Percentiles rank a stretch among this genome's conserved stretches.
These are phyloP conservation scores for Penicillium chermesinum DNA, from an alignment of 495 filamentous ascomycete genomes.

Conservation along the genomic window DNA sequence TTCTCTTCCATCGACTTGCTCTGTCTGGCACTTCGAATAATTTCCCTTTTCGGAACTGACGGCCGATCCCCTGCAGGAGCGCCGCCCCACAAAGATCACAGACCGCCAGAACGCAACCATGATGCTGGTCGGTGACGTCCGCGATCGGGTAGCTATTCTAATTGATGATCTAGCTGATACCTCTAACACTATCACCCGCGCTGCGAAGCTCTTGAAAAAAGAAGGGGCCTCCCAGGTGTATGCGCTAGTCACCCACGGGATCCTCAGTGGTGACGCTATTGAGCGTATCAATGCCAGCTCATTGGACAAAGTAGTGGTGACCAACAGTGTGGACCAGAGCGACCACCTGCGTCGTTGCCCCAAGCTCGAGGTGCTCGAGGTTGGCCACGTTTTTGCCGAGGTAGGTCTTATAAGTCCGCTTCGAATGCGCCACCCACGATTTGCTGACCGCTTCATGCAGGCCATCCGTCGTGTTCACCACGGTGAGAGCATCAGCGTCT, in stretches of 20 bases:
- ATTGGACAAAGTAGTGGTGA: constrained; percentile 86
- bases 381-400: constrained; percentile 91
- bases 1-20: constrained; percentile 11
- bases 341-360: constrained; percentile 68
- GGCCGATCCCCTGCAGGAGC: constrained; percentile 59
- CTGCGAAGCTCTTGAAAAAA: constrained; percentile 93
- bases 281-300: constrained; percentile 87
- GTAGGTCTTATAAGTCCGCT: constrained; percentile 33
- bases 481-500: constrained; percentile 94
- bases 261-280: constrained; percentile 90
- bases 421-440: constrained; percentile 2
- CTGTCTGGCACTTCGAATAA: not conserved
- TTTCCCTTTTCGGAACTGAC: constrained; percentile 2
- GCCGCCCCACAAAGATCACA: constrained; percentile 86
- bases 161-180: constrained; percentile 95
- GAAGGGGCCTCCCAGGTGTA: constrained; percentile 85
- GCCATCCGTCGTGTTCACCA: constrained; percentile 96
- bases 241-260: constrained; percentile 89
- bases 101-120: constrained; percentile 96
- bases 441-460: constrained; percentile 35
- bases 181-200: constrained; percentile 91
- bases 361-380: constrained; percentile 89
- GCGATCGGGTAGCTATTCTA: constrained; percentile 74
- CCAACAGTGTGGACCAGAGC: constrained; percentile 89
- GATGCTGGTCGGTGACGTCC: constrained; percentile 94